Conservation (phyloP, 257 asterid genomes). For the Plantago major region DNA sequence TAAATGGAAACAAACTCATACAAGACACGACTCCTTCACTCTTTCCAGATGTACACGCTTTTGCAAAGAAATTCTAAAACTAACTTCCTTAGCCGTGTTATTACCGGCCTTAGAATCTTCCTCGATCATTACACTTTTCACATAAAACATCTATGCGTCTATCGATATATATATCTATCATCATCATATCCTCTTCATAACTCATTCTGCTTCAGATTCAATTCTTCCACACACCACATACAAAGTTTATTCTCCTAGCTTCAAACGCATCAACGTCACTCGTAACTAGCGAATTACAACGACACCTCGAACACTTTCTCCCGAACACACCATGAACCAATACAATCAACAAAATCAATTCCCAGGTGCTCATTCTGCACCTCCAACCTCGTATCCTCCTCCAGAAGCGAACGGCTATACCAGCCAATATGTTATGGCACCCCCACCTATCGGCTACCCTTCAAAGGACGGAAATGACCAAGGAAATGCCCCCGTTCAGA, state of each 20-base stretch:
- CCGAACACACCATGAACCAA: constrained; percentile 23
- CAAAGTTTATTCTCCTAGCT: not conserved
- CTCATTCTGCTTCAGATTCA: constrained; percentile 8
- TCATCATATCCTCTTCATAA: not conserved
- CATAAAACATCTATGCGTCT: too few relatives aligned
- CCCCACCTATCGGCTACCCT: constrained; percentile 60
- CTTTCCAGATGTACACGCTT: constrained; percentile 25
- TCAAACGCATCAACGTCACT: not conserved
- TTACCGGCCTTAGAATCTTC: constrained; percentile 14
- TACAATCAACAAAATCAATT: constrained; percentile 28
- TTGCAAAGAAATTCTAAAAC: not conserved
- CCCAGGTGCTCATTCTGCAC: constrained; percentile 36
- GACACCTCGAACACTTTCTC: not conserved
- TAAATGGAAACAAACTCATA: too few relatives aligned
- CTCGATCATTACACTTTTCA: not conserved
- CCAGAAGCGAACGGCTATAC: constrained; percentile 14
- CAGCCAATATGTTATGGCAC: constrained; percentile 36
- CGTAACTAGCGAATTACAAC: too few relatives aligned
- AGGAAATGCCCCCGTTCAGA: constrained; percentile 18
- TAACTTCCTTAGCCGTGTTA: constrained; percentile 26
- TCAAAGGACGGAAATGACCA: constrained; percentile 28
- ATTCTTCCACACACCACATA: not conserved
- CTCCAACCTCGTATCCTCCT: constrained; percentile 32
- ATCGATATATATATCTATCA: constrained; percentile 10
- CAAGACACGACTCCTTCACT: too few relatives aligned